These are phyloP conservation scores for Diversispora epigaea DNA, from an alignment of 192 early-diverging fungal species.

Conservation along the genomic window DNA sequence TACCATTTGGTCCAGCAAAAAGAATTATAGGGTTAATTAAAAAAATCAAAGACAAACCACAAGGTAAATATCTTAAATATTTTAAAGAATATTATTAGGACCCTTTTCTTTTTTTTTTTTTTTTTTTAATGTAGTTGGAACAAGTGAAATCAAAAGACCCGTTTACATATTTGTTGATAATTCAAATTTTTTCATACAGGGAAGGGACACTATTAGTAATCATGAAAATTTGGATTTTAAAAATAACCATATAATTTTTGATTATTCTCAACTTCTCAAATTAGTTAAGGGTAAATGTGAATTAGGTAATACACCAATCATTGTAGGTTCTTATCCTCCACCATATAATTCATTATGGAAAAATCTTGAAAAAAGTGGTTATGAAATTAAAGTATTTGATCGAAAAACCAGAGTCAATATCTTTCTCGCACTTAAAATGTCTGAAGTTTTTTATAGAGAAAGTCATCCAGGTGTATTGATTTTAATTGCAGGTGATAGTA, in stretches of 20 bases:
- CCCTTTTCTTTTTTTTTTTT: no score
- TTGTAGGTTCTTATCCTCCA: background rate
- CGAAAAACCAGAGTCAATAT: background rate
- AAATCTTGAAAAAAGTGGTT: slow-evolving; percentile 2
- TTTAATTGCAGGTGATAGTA: background rate
- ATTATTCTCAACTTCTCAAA: slow-evolving; percentile 2
- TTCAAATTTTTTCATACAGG: slow-evolving; percentile 6
- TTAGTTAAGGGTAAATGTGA: background rate
- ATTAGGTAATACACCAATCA: slow-evolving; percentile 1
- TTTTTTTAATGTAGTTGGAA: background rate
- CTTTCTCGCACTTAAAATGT: background rate
- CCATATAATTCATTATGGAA: background rate
- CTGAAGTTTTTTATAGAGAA: background rate
- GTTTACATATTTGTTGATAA: slow-evolving; percentile 10
- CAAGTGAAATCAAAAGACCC: background rate
- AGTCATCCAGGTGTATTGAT: slow-evolving; percentile 6
- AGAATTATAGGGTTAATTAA: background rate
- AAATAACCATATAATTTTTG: background rate
- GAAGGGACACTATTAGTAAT: background rate
- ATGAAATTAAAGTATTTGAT: background rate
- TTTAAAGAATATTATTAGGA: no score
- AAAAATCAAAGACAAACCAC: background rate
- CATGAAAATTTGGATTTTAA: background rate
- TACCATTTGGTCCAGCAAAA: background rate
- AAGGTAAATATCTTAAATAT: no score